A percentile compares a stretch with the other conserved stretches of the same genome.
Conservation (phyloP, 2,329 filamentous ascomycete species). For the Daldinia eschscholtzii region DNA sequence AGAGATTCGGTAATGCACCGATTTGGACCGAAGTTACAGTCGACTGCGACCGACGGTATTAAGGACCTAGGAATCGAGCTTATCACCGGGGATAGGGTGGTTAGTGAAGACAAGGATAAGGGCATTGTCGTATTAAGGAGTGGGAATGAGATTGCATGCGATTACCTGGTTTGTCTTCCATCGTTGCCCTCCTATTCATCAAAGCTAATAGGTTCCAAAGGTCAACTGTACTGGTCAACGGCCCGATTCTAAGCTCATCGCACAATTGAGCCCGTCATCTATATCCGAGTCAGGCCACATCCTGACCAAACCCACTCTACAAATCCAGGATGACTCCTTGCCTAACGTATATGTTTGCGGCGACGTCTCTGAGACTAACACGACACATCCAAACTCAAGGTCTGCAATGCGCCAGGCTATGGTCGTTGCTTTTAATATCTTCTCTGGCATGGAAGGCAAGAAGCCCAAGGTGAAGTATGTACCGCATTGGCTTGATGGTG, state of each 20-base stretch:
- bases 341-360: slow-evolving; percentile 72
- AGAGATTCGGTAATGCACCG: slow-evolving; percentile 64
- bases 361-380: slow-evolving; percentile 69
- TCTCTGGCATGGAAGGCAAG: slow-evolving; percentile 60
- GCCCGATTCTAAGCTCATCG: slow-evolving; percentile 66
- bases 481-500: slow-evolving; percentile 61
- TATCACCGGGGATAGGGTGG: slow-evolving; percentile 64
- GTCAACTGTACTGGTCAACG: slow-evolving; percentile 71
- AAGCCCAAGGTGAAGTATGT: slow-evolving; percentile 56
- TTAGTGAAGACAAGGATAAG: slow-evolving; percentile 53
- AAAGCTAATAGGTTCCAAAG: slow-evolving; percentile 51
- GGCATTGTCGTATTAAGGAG: slow-evolving; percentile 60
- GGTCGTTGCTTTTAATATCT: slow-evolving; percentile 67
- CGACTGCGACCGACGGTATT: slow-evolving; percentile 57
- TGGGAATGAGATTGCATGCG: slow-evolving; percentile 60
- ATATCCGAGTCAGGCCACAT: slow-evolving; percentile 64
- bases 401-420: slow-evolving; percentile 67
- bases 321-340: slow-evolving; percentile 62
- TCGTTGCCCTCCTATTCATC: background rate
- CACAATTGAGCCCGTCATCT: slow-evolving; percentile 57
- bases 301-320: slow-evolving; percentile 67
- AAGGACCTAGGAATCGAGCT: slow-evolving; percentile 62
- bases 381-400: slow-evolving; percentile 66
- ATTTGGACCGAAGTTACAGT: slow-evolving; percentile 61
- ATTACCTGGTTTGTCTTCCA: slow-evolving; percentile 61